Percentiles rank a stretch among this genome's conserved stretches.
Evolutionary conservation across 352 stramenopile genomes (phyloP).

Genomic region (Phytophthora podocarpi): DNA sequence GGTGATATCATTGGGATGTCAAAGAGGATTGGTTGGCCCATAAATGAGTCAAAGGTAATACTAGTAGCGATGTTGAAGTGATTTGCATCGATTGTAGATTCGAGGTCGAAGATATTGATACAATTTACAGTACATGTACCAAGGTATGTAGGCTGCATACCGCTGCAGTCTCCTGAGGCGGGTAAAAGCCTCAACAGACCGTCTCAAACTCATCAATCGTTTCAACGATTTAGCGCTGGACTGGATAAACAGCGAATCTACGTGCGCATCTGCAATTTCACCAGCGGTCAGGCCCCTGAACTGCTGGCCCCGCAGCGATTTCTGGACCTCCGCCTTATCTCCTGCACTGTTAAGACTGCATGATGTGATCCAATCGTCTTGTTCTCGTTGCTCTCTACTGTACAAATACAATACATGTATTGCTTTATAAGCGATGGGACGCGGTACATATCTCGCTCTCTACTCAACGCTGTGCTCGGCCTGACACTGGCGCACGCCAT

Average conservation of each 20-base stretch:
- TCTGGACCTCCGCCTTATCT: conserved; percentile 7
- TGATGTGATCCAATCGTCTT: conserved; percentile 12
- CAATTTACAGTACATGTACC: no score
- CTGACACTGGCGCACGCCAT: background rate
- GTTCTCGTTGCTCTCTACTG: background rate
- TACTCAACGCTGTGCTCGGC: background rate
- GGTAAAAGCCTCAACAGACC: conserved; percentile 5
- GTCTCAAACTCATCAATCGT: conserved; percentile 24
- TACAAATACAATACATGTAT: no score
- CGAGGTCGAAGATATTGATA: conserved; percentile 21
- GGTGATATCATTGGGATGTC: no score
- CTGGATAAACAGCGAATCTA: conserved; percentile 14
- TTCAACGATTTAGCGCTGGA: conserved; percentile 2
- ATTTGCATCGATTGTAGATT: conserved; percentile 25
- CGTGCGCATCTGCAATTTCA: background rate
- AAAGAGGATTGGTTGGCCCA: conserved; percentile 14
- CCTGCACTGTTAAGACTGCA: background rate
- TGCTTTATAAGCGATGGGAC: no score
- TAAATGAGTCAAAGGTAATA: conserved; percentile 13
- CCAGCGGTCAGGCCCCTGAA: background rate
- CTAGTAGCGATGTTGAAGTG: background rate
- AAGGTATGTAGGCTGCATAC: no score
- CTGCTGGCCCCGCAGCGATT: conserved; percentile 16
- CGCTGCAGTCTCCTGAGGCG: conserved; percentile 10
- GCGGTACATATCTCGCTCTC: no score